These are phyloP conservation scores for Marasmius sp. DNA, from an alignment of 1,284 basidiomycete genomes.

Conservation along the genomic window DNA sequence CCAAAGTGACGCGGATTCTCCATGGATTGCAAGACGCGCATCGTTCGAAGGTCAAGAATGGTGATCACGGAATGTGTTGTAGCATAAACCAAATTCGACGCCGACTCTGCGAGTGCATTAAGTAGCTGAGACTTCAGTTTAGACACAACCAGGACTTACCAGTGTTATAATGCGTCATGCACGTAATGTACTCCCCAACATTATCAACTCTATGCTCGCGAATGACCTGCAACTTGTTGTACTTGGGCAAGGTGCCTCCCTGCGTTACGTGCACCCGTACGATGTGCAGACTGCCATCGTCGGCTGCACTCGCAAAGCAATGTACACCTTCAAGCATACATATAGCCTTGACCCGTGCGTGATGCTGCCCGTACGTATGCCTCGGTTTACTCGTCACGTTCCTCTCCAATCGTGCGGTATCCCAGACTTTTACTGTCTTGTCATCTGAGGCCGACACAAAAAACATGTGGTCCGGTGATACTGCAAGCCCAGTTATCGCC, in stretches of 20 bases:
- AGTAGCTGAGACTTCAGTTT: not conserved
- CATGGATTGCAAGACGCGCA: constrained; percentile 76
- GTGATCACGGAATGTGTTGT: constrained; percentile 81
- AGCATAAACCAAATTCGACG: constrained; percentile 79
- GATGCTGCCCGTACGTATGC: constrained; percentile 77
- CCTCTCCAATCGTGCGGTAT: constrained; percentile 48
- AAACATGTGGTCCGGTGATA: constrained; percentile 93
- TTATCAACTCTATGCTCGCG: constrained; percentile 71
- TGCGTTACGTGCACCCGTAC: constrained; percentile 76
- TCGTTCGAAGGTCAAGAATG: constrained; percentile 84
- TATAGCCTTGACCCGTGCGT: constrained; percentile 76
- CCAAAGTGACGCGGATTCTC: constrained; percentile 87
- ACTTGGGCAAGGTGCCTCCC: constrained; percentile 71
- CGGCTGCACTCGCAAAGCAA: constrained; percentile 86
- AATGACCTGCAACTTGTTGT: constrained; percentile 74
- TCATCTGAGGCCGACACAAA: constrained; percentile 91
- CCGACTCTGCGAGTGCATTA: constrained; percentile 42
- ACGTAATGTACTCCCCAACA: constrained; percentile 74
- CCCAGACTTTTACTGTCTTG: constrained; percentile 74
- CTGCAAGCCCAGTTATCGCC: constrained; percentile 77
- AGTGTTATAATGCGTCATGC: constrained; percentile 74
- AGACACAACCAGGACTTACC: constrained; percentile 1
- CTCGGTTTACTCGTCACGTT: constrained; percentile 74
- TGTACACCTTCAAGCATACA: constrained; percentile 84
- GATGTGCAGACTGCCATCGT: constrained; percentile 84